Conservation (phyloP, 1,139 yeast species). For the Diutina ranongensis region DNA sequence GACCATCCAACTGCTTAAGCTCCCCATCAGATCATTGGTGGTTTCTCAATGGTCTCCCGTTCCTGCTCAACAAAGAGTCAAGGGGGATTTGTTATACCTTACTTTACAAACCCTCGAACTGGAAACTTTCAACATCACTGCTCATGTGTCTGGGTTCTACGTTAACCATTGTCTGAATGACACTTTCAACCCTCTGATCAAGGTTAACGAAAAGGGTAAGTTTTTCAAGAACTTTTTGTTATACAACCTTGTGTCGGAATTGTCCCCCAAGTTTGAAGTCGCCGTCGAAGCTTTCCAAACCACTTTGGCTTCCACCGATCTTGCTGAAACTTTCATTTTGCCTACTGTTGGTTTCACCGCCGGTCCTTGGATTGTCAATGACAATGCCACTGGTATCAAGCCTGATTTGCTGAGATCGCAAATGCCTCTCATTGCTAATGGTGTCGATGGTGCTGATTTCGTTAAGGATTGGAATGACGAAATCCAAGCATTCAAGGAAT, state of each 20-base stretch:
- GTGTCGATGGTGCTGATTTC: constrained; percentile 45
- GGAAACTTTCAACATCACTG: constrained; percentile 67
- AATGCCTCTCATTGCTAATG: constrained; percentile 39
- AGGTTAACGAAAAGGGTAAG: constrained; percentile 27
- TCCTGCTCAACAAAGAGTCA: constrained; percentile 47
- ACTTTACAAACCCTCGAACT: constrained; percentile 70
- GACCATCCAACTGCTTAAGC: constrained; percentile 12
- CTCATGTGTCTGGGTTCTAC: constrained; percentile 67
- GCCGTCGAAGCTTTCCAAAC: constrained; percentile 28
- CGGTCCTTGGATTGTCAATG: constrained; percentile 65
- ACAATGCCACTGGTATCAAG: constrained; percentile 10
- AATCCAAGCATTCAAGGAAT: constrained; percentile 68
- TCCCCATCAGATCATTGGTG: constrained; percentile 42
- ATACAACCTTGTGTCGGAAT: constrained; percentile 35
- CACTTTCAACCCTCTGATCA: constrained; percentile 57
- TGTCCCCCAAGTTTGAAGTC: constrained; percentile 42
- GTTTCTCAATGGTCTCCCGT: constrained; percentile 87
- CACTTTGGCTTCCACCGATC: constrained; percentile 21
- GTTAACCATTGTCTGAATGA: constrained; percentile 58
- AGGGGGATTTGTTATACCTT: constrained; percentile 76
- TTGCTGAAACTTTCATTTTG: constrained; percentile 43
- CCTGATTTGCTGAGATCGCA: constrained; percentile 61
- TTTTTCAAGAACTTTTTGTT: constrained; percentile 35
- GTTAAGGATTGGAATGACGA: constrained; percentile 87
- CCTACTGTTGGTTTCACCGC: constrained; percentile 53